Evolutionary conservation across 768 basidiomycete species (phyloP).

Genomic region (Paxillus ammoniavirescens): DNA sequence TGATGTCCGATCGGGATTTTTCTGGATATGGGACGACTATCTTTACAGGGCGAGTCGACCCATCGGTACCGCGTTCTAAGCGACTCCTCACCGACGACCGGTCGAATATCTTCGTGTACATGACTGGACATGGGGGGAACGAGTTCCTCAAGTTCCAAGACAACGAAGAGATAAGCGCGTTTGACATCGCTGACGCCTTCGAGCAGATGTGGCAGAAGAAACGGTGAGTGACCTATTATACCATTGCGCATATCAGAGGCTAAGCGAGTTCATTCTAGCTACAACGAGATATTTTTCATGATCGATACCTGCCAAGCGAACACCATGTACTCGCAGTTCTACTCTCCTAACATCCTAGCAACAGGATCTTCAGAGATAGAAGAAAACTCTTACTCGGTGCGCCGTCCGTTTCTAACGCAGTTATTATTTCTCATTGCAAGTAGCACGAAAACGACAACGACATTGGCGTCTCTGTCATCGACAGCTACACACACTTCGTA

Average conservation of each 20-base stretch:
- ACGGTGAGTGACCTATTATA: constrained; percentile 46
- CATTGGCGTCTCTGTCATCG: constrained; percentile 94
- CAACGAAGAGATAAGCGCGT: constrained; percentile 95
- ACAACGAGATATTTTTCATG: constrained; percentile 98
- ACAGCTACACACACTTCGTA: constrained; percentile 89
- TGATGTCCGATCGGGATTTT: neutral
- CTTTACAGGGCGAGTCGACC: constrained; percentile 73
- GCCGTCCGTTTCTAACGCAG: constrained; percentile 22
- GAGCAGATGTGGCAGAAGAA: constrained; percentile 99
- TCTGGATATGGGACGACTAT: neutral
- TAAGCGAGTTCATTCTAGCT: constrained; percentile 43
- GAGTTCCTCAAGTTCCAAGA: constrained; percentile 99
- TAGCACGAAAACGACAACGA: constrained; percentile 94
- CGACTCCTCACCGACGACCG: constrained; percentile 86
- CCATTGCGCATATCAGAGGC: neutral
- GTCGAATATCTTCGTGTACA: constrained; percentile 94
- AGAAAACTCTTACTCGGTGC: constrained; percentile 91
- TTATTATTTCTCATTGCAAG: neutral
- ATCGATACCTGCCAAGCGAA: constrained; percentile 98
- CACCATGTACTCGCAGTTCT: constrained; percentile 90
- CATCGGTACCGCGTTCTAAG: constrained; percentile 87
- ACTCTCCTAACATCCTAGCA: constrained; percentile 90
- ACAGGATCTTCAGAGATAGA: constrained; percentile 82
- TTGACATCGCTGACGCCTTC: constrained; percentile 96
- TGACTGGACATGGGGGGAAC: constrained; percentile 98